Conservation (phyloP, 2,329 filamentous ascomycete genomes). For the Atkinsonella hypoxylon region DNA sequence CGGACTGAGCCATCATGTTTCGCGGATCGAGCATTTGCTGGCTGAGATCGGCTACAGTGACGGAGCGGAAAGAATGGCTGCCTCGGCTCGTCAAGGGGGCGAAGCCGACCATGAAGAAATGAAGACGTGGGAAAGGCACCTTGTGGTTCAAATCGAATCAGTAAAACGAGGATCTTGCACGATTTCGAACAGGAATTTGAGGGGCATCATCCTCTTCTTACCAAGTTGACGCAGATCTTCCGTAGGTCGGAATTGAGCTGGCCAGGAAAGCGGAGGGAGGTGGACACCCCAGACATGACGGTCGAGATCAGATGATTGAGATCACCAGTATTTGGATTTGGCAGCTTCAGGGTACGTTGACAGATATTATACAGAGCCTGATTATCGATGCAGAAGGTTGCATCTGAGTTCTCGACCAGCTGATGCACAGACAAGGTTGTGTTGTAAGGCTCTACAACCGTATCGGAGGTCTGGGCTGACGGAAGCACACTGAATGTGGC, state of each 20-base stretch:
- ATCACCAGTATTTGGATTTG: constrained; percentile 96
- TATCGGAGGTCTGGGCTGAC: constrained; percentile 98
- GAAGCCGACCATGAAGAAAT: constrained; percentile 99
- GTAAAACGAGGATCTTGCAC: not conserved
- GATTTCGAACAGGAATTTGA: not conserved
- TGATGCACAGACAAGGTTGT: constrained; percentile 97
- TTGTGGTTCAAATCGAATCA: not conserved
- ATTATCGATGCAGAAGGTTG: constrained; percentile 99
- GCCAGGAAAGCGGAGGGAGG: constrained; percentile 96
- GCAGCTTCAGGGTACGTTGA: constrained; percentile 98
- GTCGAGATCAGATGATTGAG: constrained; percentile 98
- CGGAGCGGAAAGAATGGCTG: constrained; percentile 89
- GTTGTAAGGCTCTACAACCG: constrained; percentile 99
- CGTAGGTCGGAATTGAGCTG: constrained; percentile 99
- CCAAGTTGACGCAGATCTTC: constrained; percentile 97
- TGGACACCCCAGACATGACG: constrained; percentile 99
- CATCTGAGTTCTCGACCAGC: constrained; percentile 98
- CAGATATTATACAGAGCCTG: constrained; percentile 99
- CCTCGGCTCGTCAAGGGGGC: constrained; percentile 81
- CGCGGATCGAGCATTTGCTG: constrained; percentile 99
- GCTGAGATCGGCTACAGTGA: constrained; percentile 93
- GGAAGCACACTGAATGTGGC: constrained; percentile 97
- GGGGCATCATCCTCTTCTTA: not conserved
- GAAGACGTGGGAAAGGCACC: constrained; percentile 99
- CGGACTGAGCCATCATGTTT: constrained; percentile 99